Evolutionary conservation across 306 rosid genomes (phyloP), one percentile per base, ranked within the genome.

Genomic region (Lupinus albus): DNA sequence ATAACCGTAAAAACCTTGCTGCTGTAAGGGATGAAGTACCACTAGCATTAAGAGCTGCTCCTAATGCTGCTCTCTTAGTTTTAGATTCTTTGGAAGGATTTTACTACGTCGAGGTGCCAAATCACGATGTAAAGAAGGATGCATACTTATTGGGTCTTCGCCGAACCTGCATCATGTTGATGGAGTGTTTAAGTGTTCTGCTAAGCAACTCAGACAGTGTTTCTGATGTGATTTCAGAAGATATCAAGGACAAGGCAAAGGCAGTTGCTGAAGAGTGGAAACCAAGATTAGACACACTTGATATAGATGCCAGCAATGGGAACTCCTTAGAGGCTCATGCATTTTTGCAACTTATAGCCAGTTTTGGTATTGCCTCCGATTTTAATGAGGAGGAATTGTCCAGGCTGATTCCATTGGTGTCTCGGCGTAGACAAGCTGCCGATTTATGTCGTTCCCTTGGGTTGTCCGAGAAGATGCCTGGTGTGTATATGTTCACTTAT

Each of bases 291-390:
- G 97, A 88, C 54, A 75, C 86, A 57, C 96, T 94, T 69, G 97
- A 94, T 81, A 76, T 90, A 76, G 99, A 94, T 84, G 99, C 90
- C 52, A 84, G 90, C 87, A 86, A 88, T 63, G 99, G 99, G 71
- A 94, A 90, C 84, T 90, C 97, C 61, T 59, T 94, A 63, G 96
- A 94, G 85, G 99, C 99, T 82, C 99, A 94, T 78, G 99, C 97
- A 15, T 94, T 94, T 84, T 83, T 94, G 85, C 99, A 94, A 81
- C 97, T 94, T 67, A 76, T 94, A 11, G 95, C 87, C 33, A 89
- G 91, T 79, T 94, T 89, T 81, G 78, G 73, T 42, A 82, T 94
- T 79, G 82, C 90, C 52, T 90, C 99, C 64, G 99, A 80, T 84
- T 94, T 94, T 80, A 81, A 86, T 14, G 91, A 80, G 76, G 88